Conservation (phyloP, 441 rosid genomes). For the Pelargonium cotyledonis region DNA sequence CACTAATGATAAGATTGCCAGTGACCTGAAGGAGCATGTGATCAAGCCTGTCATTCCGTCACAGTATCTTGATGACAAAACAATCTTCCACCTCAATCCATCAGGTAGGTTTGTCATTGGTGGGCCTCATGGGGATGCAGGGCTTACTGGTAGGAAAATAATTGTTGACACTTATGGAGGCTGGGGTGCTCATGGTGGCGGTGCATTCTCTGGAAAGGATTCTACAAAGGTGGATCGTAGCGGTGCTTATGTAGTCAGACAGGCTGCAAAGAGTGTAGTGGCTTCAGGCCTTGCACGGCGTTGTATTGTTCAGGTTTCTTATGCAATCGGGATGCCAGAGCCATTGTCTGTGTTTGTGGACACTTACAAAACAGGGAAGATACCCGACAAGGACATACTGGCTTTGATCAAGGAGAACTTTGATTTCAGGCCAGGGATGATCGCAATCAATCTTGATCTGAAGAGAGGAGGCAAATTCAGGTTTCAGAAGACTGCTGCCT, state of each 20-base stretch:
- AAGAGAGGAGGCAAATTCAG: slow-evolving; percentile 9
- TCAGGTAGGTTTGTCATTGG: slow-evolving; percentile 7
- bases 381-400: slow-evolving; percentile 13
- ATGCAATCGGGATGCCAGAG: slow-evolving; percentile 11
- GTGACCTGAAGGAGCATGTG: slow-evolving; percentile 11
- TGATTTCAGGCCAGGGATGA: slow-evolving; percentile 9
- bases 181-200: slow-evolving; percentile 6
- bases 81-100: slow-evolving; percentile 14
- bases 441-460: slow-evolving; percentile 8
- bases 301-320: slow-evolving; percentile 11
- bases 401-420: slow-evolving; percentile 9
- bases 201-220: slow-evolving; percentile 5
- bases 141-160: slow-evolving; percentile 13
- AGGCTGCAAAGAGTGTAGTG: slow-evolving; percentile 14
- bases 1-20: slow-evolving; percentile 10
- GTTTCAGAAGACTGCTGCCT: slow-evolving; percentile 11
- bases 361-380: slow-evolving; percentile 14
- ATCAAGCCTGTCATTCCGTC: slow-evolving; percentile 5
- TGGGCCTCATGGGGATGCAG: slow-evolving; percentile 13
- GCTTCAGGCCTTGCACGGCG: slow-evolving; percentile 15
- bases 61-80: slow-evolving; percentile 8
- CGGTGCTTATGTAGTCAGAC: slow-evolving; percentile 12
- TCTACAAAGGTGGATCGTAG: slow-evolving; percentile 14
- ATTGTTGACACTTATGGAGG: slow-evolving; percentile 10
- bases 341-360: slow-evolving; percentile 15